phyloP scores from a whole-genome alignment of 1,139 yeast species.

The Wickerhamomyces sp. region DNA sequence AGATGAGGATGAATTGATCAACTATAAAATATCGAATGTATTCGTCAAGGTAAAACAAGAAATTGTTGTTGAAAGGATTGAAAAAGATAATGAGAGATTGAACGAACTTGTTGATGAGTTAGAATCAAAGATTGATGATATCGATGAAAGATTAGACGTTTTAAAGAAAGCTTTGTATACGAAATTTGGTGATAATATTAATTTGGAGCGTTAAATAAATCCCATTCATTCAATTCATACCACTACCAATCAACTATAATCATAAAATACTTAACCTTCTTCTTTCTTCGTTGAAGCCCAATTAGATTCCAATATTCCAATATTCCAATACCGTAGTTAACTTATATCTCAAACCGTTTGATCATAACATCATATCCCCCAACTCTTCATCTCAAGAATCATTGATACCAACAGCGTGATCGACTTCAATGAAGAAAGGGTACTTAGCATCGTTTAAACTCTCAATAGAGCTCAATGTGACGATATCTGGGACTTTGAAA shows the following conservation, averaged over 20 bases:
- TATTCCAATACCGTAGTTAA: too few relatives aligned
- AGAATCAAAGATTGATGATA: slow-evolving; percentile 42
- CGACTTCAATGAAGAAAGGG: slow-evolving; percentile 37
- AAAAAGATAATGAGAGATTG: slow-evolving; percentile 49
- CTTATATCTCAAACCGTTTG: too few relatives aligned
- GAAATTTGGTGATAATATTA: slow-evolving; percentile 86
- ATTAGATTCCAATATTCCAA: too few relatives aligned
- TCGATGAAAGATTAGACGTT: slow-evolving; percentile 49
- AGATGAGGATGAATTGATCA: slow-evolving; percentile 63
- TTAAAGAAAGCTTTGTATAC: slow-evolving; percentile 76
- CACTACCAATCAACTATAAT: not conserved
- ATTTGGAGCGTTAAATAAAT: slow-evolving; percentile 56
- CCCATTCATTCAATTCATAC: not conserved
- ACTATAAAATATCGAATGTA: slow-evolving; percentile 67
- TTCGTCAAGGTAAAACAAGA: slow-evolving; percentile 64
- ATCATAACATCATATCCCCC: not conserved
- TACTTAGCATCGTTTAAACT: slow-evolving; percentile 22
- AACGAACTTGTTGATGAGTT: slow-evolving; percentile 43
- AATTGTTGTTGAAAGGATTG: slow-evolving; percentile 63
- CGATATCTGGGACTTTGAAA: slow-evolving; percentile 25
- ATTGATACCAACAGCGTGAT: slow-evolving; percentile 26
- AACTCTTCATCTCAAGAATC: slow-evolving; percentile 2
- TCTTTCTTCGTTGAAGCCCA: too few relatives aligned
- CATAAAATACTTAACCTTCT: too few relatives aligned
- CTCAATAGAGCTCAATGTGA: slow-evolving; percentile 17